A percentile compares a stretch with the other conserved stretches of the same genome.
These are phyloP conservation scores for Leptosphaerulina australis DNA, from an alignment of 2,329 filamentous ascomycete genomes.

Conservation along the genomic window DNA sequence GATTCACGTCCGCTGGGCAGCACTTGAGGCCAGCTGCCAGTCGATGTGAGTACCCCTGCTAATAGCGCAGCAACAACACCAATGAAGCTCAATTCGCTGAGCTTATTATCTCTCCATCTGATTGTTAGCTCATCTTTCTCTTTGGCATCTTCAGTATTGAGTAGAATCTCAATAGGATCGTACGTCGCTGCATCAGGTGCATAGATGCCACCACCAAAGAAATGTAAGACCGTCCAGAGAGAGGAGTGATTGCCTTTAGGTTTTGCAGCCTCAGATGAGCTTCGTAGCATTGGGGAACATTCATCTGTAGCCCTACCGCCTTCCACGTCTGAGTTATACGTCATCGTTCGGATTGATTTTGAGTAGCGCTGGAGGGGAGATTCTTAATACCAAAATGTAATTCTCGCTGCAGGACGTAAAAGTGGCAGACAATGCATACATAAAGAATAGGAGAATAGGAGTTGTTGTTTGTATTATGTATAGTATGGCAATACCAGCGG, in stretches of 20 bases:
- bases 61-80: constrained; percentile 46
- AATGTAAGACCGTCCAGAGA: constrained; percentile 27
- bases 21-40: constrained; percentile 53
- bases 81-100: constrained; percentile 52
- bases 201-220: constrained; percentile 45
- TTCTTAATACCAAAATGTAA: background rate
- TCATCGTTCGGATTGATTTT: constrained; percentile 23
- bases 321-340: constrained; percentile 31
- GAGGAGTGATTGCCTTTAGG: constrained; percentile 9
- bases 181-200: constrained; percentile 44
- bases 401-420: constrained; percentile 1
- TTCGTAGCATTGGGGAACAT: constrained; percentile 30
- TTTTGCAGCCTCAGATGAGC: constrained; percentile 19
- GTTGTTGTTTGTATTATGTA: constrained; percentile 7
- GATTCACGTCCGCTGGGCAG: constrained; percentile 45
- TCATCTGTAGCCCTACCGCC: constrained; percentile 24
- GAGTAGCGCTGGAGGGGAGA: background rate
- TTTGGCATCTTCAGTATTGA: constrained; percentile 43
- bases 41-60: constrained; percentile 51
- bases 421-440: background rate
- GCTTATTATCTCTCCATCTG: constrained; percentile 49
- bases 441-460: constrained; percentile 1
- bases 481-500: background rate
- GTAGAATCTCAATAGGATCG: constrained; percentile 47
- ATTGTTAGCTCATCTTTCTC: constrained; percentile 48